Base-by-base conservation (phyloP, 179 eudicot species). In the Actinidia arguta region DNA sequence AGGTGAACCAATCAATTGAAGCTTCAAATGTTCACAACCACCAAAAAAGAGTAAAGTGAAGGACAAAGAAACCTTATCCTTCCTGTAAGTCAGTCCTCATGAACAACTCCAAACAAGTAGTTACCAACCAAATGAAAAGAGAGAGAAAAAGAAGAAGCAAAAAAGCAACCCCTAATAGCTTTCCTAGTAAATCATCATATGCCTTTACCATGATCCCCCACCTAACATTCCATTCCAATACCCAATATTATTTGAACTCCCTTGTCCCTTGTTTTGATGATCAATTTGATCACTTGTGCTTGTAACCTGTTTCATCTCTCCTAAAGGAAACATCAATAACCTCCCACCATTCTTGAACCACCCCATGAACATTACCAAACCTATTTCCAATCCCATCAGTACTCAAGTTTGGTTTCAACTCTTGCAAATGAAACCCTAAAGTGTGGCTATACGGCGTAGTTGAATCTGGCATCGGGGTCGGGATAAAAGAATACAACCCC, bases 151-250 rank as follows among this genome's bases (percentile, higher is more conserved):
- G 44, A 69, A 25, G 55, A 4, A 80, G 7, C 16, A 4, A 64
- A 12, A 64, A 20, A 52, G 17, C 22, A 31, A 55, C 24, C 62
- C 36, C 3, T 39, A 39, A 39, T 39, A 39, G 25, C 27, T 71
- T 25, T 48, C 47, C 58, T 76, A 76, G 13, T 76, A 72, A 14
- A 24, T 51, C 25, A 18, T 6, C 25, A 52, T 14, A 68, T 64
- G 16, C 27, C 50, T 64, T 86, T 82, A 90, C 92, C 92, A 91
- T 55, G 92, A 81, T 59, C 93, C 92, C 83, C 94, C 94, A 81
- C 97, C 93, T 75, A 92, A 84, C 91, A 90, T 89, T 78, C 93
- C 92, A 84, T 86, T 93, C 95, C 95, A 93, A 80, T 85, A 93
- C 16, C 90, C 92, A 39, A 39, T 39, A 39, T 39, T 39, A 86